Evolutionary conservation across 2,329 filamentous ascomycete genomes (phyloP).

Genomic region (Monilinia fructicola): DNA sequence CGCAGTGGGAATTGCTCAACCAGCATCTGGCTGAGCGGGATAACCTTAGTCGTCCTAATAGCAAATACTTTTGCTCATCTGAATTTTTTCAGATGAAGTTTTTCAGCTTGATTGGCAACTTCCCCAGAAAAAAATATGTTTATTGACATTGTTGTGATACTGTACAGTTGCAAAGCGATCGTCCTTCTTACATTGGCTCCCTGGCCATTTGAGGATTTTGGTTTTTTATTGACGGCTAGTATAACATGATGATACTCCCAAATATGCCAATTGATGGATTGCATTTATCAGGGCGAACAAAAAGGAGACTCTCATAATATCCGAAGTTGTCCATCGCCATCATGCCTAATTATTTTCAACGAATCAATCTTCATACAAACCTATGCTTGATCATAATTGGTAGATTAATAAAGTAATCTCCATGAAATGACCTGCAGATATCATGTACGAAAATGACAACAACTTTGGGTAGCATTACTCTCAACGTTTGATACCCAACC

Average conservation of each 20-base stretch:
- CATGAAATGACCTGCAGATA: slow-evolving; percentile 15
- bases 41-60: slow-evolving; percentile 36
- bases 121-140: slow-evolving; percentile 3
- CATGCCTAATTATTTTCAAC: background rate
- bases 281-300: background rate
- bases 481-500: slow-evolving; percentile 19
- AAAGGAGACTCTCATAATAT: background rate
- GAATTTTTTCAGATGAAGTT: slow-evolving; percentile 27
- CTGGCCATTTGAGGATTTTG: background rate
- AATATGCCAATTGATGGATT: slow-evolving; percentile 16
- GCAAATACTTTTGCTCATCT: slow-evolving; percentile 36
- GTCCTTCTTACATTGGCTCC: background rate
- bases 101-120: slow-evolving; percentile 2
- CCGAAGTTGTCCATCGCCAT: background rate
- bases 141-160: slow-evolving; percentile 13
- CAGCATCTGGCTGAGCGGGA: slow-evolving; percentile 55
- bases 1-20: slow-evolving; percentile 59
- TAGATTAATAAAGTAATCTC: background rate
- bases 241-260: background rate
- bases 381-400: slow-evolving; percentile 1
- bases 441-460: slow-evolving; percentile 18
- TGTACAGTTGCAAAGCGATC: background rate
- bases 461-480: slow-evolving; percentile 20
- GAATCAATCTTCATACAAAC: background rate
- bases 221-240: background rate